Conservation (phyloP, 2,329 filamentous ascomycete genomes). For the Stemphylium lycopersici region DNA sequence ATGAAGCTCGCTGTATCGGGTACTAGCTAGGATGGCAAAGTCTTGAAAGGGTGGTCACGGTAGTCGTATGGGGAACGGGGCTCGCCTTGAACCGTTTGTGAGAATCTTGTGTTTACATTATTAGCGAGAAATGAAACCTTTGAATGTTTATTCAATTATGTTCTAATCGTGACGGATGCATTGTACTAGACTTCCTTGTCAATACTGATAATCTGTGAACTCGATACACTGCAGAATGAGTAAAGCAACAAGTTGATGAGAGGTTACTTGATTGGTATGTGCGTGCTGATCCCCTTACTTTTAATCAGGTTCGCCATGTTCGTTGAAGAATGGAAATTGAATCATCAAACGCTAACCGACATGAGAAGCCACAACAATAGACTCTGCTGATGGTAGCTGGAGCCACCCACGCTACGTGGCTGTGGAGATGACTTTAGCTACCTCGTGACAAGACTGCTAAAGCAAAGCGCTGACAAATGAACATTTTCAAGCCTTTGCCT, state of each 20-base stretch:
- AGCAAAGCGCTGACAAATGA: neutral
- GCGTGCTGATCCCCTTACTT: constrained; percentile 1
- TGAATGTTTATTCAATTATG: no score
- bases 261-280: neutral
- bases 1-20: constrained; percentile 74
- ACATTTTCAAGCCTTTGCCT: constrained; percentile 26
- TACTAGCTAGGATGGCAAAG: constrained; percentile 29
- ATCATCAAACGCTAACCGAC: constrained; percentile 1
- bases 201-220: no score
- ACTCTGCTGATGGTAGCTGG: constrained; percentile 1
- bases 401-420: neutral
- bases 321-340: constrained; percentile 1
- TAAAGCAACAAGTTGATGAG: constrained; percentile 12
- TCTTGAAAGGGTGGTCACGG: neutral
- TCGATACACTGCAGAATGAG: no score
- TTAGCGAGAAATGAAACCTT: constrained; percentile 14
- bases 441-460: neutral
- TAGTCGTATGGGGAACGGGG: neutral
- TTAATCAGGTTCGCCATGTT: neutral
- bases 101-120: constrained; percentile 4
- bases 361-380: neutral
- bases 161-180: no score
- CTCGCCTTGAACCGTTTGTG: neutral
- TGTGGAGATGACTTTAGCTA: neutral
- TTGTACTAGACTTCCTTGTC: no score